Evolutionary conservation across 208 protist genomes (phyloP), one percentile per base, ranked within the genome.

Genomic region (Trypanosoma congolense): DNA sequence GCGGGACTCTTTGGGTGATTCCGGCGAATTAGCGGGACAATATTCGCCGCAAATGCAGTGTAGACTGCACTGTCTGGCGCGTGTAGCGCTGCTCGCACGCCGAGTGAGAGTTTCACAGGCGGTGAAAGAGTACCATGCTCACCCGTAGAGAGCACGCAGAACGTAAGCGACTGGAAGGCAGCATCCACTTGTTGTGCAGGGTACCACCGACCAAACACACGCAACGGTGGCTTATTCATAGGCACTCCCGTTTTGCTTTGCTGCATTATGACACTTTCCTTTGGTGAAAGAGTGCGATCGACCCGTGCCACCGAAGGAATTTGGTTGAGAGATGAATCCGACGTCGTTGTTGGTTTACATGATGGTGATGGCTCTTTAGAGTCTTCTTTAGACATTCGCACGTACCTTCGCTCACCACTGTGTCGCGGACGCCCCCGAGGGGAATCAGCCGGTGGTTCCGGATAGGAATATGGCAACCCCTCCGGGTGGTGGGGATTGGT

Each of bases 41-140:
- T 41, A 57, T 83, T 92, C 4, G 80, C 74, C 22, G 83, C 55
- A 28, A 88, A 92, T 19, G 71, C 43, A 61, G 88, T 62, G 53
- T 57, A 70, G 8, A 52, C 57, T 3, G 77, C 75, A 4, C 59
- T 53, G 0, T 38, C 46, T 0, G 80, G 74, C 0, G 72, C 61
- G 2, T 65, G 66, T 24, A 80, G 44, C 10, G 67, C 71, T 28
- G 30, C 29, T 24, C 60, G 58, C 24, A 63, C 49, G 10, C 35
- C 50, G 1, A 51, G 5, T 0, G 56, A 60, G 5, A 84, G 29
- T 10, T 41, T 48, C 9, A 82, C 56, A 1, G 84, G 80, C 10
- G 61, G 16, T 14, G 78, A 80, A 48, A 85, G 60, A 35, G 53
- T 41, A 35, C 84, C 84, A 45, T 88, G 71, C 59, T 92, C 84